Percentiles rank a stretch among this genome's conserved stretches.
These are phyloP conservation scores for Acephala macrosclerotiorum DNA, from an alignment of 2,329 filamentous ascomycete genomes.

Conservation along the genomic window DNA sequence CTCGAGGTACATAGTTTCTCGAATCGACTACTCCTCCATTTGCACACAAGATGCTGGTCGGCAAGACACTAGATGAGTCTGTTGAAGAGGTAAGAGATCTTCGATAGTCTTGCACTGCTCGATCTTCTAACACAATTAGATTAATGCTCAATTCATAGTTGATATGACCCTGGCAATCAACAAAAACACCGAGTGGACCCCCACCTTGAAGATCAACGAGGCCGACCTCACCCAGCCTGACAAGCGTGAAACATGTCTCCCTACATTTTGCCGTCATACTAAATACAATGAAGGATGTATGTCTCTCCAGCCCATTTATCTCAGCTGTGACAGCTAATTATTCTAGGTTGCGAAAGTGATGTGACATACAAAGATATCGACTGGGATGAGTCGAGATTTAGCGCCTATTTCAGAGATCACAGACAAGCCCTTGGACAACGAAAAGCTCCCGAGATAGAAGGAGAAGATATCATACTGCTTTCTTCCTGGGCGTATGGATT, in stretches of 20 bases:
- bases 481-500: conserved; percentile 17
- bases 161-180: conserved; percentile 20
- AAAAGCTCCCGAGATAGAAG: conserved; percentile 5
- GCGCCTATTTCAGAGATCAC: conserved; percentile 1
- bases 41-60: conserved; percentile 12
- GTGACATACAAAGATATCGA: conserved; percentile 9
- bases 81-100: conserved; percentile 7
- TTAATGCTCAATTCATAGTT: conserved; percentile 18
- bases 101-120: neutral
- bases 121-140: conserved; percentile 11
- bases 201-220: neutral
- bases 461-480: conserved; percentile 11
- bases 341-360: conserved; percentile 14
- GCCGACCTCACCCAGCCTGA: neutral
- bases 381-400: neutral
- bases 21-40: conserved; percentile 11
- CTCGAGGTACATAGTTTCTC: conserved; percentile 8
- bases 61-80: conserved; percentile 16
- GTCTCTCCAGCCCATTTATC: neutral
- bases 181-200: conserved; percentile 13
- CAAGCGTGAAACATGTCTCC: conserved; percentile 11
- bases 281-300: conserved; percentile 13
- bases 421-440: neutral
- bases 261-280: conserved; percentile 1
- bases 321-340: neutral